Conservation (phyloP, 2,329 filamentous ascomycete genomes). For the Gremmenia infestans region DNA sequence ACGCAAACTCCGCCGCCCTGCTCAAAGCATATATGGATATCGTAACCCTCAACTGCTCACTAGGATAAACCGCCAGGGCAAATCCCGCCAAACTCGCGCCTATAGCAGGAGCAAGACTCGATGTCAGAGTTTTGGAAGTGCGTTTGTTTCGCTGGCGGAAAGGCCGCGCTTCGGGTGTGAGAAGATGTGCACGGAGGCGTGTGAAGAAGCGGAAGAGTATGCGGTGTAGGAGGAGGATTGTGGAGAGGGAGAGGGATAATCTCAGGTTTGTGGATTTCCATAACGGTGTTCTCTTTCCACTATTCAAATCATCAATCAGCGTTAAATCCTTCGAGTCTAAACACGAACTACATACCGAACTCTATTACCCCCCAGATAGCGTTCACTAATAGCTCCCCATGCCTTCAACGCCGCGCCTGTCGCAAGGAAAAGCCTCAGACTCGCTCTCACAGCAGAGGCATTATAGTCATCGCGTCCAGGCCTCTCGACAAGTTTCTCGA, state of each 20-base stretch:
- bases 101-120: slow-evolving; percentile 78
- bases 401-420: slow-evolving; percentile 60
- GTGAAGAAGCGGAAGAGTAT: slow-evolving; percentile 86
- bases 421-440: slow-evolving; percentile 63
- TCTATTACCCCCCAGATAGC: slow-evolving; percentile 40
- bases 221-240: slow-evolving; percentile 83
- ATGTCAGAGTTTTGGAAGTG: slow-evolving; percentile 70
- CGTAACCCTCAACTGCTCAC: slow-evolving; percentile 67
- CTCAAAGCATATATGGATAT: slow-evolving; percentile 79
- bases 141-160: slow-evolving; percentile 81
- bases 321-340: background rate
- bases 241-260: slow-evolving; percentile 75
- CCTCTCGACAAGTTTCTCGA: slow-evolving; percentile 39
- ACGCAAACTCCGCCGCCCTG: slow-evolving; percentile 77
- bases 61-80: slow-evolving; percentile 69
- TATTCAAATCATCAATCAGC: slow-evolving; percentile 14
- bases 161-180: slow-evolving; percentile 71
- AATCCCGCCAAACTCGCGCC: slow-evolving; percentile 84
- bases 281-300: slow-evolving; percentile 45
- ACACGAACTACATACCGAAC: slow-evolving; percentile 20
- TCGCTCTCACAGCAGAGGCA: slow-evolving; percentile 63
- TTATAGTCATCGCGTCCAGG: slow-evolving; percentile 58
- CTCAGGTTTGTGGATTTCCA: slow-evolving; percentile 67
- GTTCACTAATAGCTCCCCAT: slow-evolving; percentile 48
- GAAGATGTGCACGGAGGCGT: slow-evolving; percentile 70